Conservation (phyloP, 768 basidiomycete species). For the Gymnopilus dilepis region DNA sequence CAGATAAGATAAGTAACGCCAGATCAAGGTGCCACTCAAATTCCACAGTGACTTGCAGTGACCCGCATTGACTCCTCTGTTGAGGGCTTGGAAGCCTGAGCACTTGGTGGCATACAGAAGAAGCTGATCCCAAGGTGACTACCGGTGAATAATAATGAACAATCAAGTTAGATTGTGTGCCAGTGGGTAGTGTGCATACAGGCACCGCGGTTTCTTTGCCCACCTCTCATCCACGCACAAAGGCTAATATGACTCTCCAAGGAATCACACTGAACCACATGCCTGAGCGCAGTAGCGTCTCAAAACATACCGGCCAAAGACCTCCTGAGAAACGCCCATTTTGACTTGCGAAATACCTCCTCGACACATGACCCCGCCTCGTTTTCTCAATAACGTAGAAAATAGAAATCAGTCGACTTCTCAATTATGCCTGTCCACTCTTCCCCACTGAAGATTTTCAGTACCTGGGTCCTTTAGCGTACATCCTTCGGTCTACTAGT, state of each 20-base stretch:
- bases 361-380: slow-evolving; percentile 12
- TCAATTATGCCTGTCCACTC: neutral
- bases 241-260: neutral
- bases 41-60: neutral
- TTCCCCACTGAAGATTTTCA: neutral
- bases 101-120: too few species aligned
- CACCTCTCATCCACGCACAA: neutral
- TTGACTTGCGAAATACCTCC: neutral
- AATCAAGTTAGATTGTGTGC: neutral
- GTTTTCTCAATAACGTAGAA: neutral
- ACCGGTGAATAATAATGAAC: too few species aligned
- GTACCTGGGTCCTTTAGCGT: slow-evolving; percentile 15
- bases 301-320: neutral
- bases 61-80: too few species aligned
- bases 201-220: neutral
- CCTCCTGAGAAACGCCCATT: neutral
- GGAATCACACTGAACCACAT: neutral
- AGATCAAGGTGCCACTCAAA: neutral
- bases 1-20: neutral
- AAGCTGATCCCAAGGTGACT: too few species aligned
- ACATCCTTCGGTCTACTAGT: slow-evolving; percentile 7
- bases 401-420: slow-evolving; percentile 7
- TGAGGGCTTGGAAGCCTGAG: too few species aligned
- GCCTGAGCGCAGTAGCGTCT: neutral
- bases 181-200: neutral